A percentile compares a stretch with the other conserved stretches of the same genome.
phyloP scores from a whole-genome alignment of 495 filamentous ascomycete species.

The Acidiella bohemica region DNA sequence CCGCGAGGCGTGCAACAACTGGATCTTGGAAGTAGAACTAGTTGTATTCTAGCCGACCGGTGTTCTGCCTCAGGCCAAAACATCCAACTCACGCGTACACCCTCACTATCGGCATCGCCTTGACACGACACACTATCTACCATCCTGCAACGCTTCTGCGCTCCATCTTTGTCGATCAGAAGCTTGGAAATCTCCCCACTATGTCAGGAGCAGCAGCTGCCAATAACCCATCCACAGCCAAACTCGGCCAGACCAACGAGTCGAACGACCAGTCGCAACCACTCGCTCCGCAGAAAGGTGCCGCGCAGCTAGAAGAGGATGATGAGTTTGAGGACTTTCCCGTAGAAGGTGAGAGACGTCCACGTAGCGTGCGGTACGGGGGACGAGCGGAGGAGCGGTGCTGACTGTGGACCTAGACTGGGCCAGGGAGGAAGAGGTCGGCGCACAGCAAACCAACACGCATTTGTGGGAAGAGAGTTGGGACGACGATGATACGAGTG shows the following conservation, averaged over 20 bases:
- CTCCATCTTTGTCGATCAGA: too few relatives aligned
- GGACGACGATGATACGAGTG: conserved; percentile 96
- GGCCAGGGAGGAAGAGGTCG: conserved; percentile 67
- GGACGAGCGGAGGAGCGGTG: neutral
- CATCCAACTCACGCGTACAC: too few relatives aligned
- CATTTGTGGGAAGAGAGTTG: conserved; percentile 99
- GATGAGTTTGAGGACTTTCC: conserved; percentile 99
- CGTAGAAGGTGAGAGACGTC: conserved; percentile 71
- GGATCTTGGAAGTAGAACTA: too few relatives aligned
- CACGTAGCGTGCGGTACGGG: neutral
- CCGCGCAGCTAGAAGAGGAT: conserved; percentile 76
- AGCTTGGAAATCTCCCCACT: too few relatives aligned
- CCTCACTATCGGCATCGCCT: too few relatives aligned
- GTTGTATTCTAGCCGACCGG: too few relatives aligned
- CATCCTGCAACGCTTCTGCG: too few relatives aligned
- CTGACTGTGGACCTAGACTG: conserved; percentile 47
- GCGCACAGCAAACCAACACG: conserved; percentile 38
- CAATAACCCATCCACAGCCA: neutral
- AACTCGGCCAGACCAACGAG: neutral
- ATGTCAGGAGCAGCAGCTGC: neutral
- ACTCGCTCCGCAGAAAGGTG: conserved; percentile 40
- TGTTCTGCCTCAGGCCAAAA: too few relatives aligned
- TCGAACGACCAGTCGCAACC: neutral
- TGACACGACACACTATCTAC: too few relatives aligned
- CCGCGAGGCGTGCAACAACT: too few relatives aligned